phyloP scores from a whole-genome alignment of 495 filamentous ascomycete species.

The Neurospora tetraspora region DNA sequence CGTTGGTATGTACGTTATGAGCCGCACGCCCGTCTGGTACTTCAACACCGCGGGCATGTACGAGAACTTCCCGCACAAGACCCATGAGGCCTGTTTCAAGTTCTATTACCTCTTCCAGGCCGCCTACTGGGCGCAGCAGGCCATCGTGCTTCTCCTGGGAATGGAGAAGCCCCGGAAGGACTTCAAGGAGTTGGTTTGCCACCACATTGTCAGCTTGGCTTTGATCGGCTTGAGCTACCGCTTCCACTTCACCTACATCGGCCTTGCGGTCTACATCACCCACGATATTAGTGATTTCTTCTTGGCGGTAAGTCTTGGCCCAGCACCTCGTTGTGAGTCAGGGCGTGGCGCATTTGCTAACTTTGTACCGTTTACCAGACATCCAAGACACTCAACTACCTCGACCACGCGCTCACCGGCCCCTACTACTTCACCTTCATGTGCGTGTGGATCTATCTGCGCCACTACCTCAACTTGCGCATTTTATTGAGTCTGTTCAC shows the following conservation, averaged over 20 bases:
- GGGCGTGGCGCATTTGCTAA: constrained; percentile 5
- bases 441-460: constrained; percentile 78
- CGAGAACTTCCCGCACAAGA: constrained; percentile 78
- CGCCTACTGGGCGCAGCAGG: constrained; percentile 93
- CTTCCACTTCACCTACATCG: constrained; percentile 97
- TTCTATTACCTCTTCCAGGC: constrained; percentile 95
- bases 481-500: constrained; percentile 81
- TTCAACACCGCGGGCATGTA: constrained; percentile 91
- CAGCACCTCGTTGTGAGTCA: neutral
- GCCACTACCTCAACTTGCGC: constrained; percentile 81
- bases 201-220: constrained; percentile 87
- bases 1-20: constrained; percentile 88
- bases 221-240: constrained; percentile 86
- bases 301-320: constrained; percentile 61
- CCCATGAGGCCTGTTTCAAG: constrained; percentile 83
- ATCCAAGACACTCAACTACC: constrained; percentile 89
- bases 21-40: constrained; percentile 86
- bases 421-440: constrained; percentile 86
- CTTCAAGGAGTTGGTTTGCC: constrained; percentile 87
- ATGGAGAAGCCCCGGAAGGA: constrained; percentile 96
- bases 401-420: constrained; percentile 63
- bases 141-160: constrained; percentile 76
- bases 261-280: constrained; percentile 93
- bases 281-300: constrained; percentile 97
- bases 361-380: constrained; percentile 41